A percentile compares a stretch with the other conserved stretches of the same genome.
phyloP scores from a whole-genome alignment of 495 filamentous ascomycete genomes.

The Cairneyella variabilis region DNA sequence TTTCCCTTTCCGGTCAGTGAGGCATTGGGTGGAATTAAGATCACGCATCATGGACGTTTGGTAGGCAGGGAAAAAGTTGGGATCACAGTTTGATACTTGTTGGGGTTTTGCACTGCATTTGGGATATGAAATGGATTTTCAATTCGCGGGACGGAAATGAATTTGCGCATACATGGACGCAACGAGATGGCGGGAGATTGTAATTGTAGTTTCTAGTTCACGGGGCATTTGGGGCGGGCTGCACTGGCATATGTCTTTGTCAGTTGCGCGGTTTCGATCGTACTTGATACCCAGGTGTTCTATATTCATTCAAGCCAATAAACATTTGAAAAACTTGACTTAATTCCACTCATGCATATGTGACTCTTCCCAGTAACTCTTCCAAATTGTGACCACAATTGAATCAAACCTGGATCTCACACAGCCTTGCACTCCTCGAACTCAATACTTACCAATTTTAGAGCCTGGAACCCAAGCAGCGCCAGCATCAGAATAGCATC shows the following conservation, averaged over 20 bases:
- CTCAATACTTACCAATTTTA: no score
- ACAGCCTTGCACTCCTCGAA: no score
- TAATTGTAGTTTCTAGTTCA: conserved; percentile 20
- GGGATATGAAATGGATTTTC: background rate
- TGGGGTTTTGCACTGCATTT: background rate
- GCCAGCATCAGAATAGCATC: no score
- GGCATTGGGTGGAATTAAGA: conserved; percentile 9
- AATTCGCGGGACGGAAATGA: background rate
- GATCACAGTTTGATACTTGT: conserved; percentile 3
- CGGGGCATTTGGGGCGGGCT: conserved; percentile 9
- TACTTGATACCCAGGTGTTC: conserved; percentile 6
- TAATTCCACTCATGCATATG: background rate
- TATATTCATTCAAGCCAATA: background rate
- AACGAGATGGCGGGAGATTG: conserved; percentile 1
- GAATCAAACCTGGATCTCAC: no score
- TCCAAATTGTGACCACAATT: background rate
- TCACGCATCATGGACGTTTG: conserved; percentile 13
- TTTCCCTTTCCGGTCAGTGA: conserved; percentile 1
- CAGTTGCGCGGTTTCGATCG: background rate
- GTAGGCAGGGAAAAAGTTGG: conserved; percentile 15
- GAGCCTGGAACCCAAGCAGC: no score
- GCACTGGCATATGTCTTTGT: conserved; percentile 9
- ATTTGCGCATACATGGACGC: background rate
- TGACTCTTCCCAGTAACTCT: background rate
- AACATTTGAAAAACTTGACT: conserved; percentile 2